Evolutionary conservation across 371 early-diverging fungal genomes (phyloP).

Genomic region (Nosema muscidifuracis): DNA sequence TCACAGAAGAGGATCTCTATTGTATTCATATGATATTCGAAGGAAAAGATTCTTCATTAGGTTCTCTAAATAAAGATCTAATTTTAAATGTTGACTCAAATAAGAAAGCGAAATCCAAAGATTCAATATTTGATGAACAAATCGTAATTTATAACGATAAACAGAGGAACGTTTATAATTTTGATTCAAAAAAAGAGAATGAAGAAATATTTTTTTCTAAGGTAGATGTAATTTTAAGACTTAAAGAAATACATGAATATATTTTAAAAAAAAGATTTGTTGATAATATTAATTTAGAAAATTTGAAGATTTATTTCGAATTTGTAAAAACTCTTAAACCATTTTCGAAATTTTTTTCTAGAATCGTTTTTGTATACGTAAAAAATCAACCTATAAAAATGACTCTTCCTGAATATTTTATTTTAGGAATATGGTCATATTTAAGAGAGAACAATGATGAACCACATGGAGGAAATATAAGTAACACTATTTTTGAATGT

Average conservation of each 20-base stretch:
- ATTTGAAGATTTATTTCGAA: neutral
- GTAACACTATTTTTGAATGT: too few species aligned
- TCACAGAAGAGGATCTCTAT: neutral
- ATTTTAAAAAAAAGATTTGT: neutral
- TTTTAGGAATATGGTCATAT: slow-evolving; percentile 5
- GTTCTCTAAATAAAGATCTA: too few species aligned
- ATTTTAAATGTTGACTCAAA: too few species aligned
- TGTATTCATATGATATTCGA: neutral
- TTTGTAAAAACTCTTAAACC: neutral
- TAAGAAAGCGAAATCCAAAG: too few species aligned
- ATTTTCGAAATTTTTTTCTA: neutral
- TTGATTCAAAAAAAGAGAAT: neutral
- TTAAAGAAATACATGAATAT: neutral
- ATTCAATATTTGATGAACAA: too few species aligned
- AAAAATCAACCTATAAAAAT: neutral
- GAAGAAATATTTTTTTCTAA: neutral
- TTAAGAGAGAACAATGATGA: neutral
- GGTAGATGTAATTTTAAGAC: neutral
- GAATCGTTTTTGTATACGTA: neutral
- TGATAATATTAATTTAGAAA: neutral
- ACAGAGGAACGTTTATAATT: too few species aligned
- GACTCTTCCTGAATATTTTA: neutral
- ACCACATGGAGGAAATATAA: neutral
- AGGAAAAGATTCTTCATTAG: neutral
- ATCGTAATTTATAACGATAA: too few species aligned